Evolutionary conservation across 106 monocot species (phyloP).

Genomic region (Agapanthus africanus): DNA sequence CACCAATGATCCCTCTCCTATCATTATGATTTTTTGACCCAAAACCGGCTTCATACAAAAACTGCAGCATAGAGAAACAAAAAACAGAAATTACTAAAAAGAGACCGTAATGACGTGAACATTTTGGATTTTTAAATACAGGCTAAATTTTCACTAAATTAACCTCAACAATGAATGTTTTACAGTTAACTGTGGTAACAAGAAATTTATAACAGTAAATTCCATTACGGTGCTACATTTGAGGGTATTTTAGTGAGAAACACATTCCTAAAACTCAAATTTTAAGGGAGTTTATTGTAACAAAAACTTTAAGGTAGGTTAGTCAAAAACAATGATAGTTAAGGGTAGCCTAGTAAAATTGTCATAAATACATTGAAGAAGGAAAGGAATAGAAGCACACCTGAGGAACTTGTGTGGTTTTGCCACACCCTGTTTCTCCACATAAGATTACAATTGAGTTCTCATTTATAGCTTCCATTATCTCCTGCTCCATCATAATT

Average conservation of each 20-base stretch:
- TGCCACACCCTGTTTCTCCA: constrained; percentile 98
- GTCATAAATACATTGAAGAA: too few relatives aligned
- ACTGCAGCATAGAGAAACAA: constrained; percentile 35
- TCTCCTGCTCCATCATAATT: constrained; percentile 98
- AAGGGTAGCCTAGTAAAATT: too few relatives aligned
- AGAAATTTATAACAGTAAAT: too few relatives aligned
- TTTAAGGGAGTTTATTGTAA: too few relatives aligned
- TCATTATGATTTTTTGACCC: constrained; percentile 42
- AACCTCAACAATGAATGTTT: too few relatives aligned
- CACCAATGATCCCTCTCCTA: constrained; percentile 74
- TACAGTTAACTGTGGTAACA: too few relatives aligned
- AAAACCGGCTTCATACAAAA: constrained; percentile 96
- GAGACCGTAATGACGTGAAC: not conserved
- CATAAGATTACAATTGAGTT: constrained; percentile 80
- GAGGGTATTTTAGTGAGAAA: too few relatives aligned
- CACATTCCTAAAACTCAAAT: too few relatives aligned
- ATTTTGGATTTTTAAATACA: not conserved
- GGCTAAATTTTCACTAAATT: too few relatives aligned
- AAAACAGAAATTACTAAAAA: not conserved
- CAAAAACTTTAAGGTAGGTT: too few relatives aligned
- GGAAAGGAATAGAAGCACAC: constrained; percentile 21
- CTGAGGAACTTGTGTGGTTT: constrained; percentile 99
- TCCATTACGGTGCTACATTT: too few relatives aligned
- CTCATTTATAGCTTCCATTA: constrained; percentile 95
- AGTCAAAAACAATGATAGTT: too few relatives aligned